Percentiles rank a stretch among this genome's conserved stretches.
Evolutionary conservation across 2,329 filamentous ascomycete species (phyloP).

Genomic region (Xylaria sp.): DNA sequence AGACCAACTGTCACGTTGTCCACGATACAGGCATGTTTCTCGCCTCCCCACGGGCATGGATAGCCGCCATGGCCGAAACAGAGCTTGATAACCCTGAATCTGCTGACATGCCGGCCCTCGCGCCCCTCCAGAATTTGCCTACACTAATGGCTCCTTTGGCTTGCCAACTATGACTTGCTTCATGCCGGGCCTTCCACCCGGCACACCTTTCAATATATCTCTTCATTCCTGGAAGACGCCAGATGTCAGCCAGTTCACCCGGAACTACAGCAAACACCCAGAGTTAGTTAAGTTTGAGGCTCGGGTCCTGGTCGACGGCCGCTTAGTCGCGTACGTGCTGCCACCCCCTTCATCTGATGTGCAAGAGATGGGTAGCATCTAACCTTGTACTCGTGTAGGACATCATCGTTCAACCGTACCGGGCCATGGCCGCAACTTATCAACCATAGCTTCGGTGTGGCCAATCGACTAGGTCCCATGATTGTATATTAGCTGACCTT

Average conservation of each 20-base stretch:
- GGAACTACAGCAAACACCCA: conserved; percentile 65
- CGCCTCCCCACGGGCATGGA: conserved; percentile 22
- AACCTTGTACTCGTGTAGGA: conserved; percentile 53
- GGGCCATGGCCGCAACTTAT: conserved; percentile 64
- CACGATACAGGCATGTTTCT: conserved; percentile 57
- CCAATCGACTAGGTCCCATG: neutral
- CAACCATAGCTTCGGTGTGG: conserved; percentile 57
- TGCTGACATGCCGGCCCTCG: conserved; percentile 16
- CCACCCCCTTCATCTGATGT: neutral
- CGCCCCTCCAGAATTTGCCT: conserved; percentile 60
- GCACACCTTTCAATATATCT: conserved; percentile 75
- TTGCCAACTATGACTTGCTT: conserved; percentile 79
- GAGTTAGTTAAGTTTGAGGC: conserved; percentile 72
- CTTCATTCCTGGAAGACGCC: conserved; percentile 79
- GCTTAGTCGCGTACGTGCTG: conserved; percentile 66
- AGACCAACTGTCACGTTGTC: conserved; percentile 79
- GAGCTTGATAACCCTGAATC: neutral
- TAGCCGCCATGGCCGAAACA: too few relatives aligned
- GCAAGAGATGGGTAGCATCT: conserved; percentile 5
- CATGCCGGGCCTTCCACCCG: conserved; percentile 70
- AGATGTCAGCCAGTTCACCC: conserved; percentile 66
- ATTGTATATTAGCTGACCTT: conserved; percentile 41
- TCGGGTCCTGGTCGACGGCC: conserved; percentile 75
- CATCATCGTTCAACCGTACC: conserved; percentile 64
- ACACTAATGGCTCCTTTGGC: conserved; percentile 59